Conservation (phyloP, 805 yeast species). For the Candida sonorensis region DNA sequence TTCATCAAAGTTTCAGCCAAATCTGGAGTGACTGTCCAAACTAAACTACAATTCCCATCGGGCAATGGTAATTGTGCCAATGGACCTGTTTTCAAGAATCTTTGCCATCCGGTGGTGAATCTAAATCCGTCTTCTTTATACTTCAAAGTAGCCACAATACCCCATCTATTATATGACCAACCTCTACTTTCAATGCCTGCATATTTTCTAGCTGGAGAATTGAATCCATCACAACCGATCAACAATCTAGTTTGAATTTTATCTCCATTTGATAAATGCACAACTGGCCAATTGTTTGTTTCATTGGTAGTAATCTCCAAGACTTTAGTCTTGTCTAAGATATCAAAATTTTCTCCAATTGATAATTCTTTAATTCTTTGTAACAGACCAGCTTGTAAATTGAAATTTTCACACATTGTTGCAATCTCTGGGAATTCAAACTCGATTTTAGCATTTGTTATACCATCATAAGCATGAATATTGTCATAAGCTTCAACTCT, state of each 20-base stretch:
- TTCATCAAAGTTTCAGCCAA: conserved; percentile 56
- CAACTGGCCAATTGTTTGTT: conserved; percentile 64
- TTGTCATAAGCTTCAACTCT: conserved; percentile 76
- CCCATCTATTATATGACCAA: conserved; percentile 84
- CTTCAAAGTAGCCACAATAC: conserved; percentile 86
- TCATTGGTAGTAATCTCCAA: conserved; percentile 39
- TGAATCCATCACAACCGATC: conserved; percentile 94
- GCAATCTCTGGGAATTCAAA: conserved; percentile 65
- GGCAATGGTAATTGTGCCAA: conserved; percentile 88
- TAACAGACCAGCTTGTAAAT: conserved; percentile 71
- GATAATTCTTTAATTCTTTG: conserved; percentile 41
- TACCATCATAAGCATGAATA: conserved; percentile 81
- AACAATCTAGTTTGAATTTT: conserved; percentile 61
- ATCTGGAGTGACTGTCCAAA: conserved; percentile 86
- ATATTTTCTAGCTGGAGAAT: conserved; percentile 82
- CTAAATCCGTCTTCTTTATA: conserved; percentile 66
- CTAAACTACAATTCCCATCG: conserved; percentile 79
- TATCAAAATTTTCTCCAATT: conserved; percentile 26
- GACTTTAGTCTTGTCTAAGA: conserved; percentile 66
- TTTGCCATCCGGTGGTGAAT: conserved; percentile 75
- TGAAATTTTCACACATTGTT: conserved; percentile 83
- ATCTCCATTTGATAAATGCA: conserved; percentile 61
- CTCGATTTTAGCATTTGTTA: conserved; percentile 61
- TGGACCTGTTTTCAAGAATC: conserved; percentile 89
- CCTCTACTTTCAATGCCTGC: conserved; percentile 84